Conservation (phyloP, 2,329 filamentous ascomycete genomes). For the Xylariaceae sp. region DNA sequence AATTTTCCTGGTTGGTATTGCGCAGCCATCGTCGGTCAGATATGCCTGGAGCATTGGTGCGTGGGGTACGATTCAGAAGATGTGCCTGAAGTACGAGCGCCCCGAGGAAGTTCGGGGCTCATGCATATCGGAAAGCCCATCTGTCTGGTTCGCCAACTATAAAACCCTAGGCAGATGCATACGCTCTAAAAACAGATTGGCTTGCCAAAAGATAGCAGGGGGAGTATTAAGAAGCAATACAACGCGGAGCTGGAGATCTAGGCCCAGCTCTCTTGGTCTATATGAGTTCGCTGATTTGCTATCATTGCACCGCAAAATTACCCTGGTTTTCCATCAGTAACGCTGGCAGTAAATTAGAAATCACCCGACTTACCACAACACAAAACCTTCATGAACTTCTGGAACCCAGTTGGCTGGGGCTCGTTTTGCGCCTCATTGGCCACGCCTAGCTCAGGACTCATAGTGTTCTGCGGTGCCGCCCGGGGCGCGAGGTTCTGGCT, state of each 20-base stretch:
- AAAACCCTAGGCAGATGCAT: conserved; percentile 18
- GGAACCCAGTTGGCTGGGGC: conserved; percentile 72
- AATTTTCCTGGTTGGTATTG: conserved; percentile 1
- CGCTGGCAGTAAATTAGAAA: background rate
- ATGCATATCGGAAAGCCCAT: background rate
- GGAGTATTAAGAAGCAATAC: conserved; percentile 30
- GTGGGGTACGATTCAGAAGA: conserved; percentile 5
- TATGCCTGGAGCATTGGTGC: background rate
- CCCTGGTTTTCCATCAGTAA: conserved; percentile 19
- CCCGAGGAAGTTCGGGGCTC: conserved; percentile 1
- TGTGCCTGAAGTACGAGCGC: background rate
- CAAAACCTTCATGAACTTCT: conserved; percentile 87
- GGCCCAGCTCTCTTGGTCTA: conserved; percentile 31
- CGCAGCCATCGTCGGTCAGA: conserved; percentile 9
- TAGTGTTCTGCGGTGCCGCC: conserved; percentile 54
- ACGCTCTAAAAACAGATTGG: conserved; percentile 18
- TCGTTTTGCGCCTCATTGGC: conserved; percentile 55
- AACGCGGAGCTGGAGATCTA: conserved; percentile 22
- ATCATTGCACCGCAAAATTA: conserved; percentile 22
- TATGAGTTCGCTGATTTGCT: conserved; percentile 28
- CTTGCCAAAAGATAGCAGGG: conserved; percentile 15
- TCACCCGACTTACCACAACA: conserved; percentile 67
- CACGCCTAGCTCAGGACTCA: conserved; percentile 51
- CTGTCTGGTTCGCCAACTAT: conserved; percentile 10
- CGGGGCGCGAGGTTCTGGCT: conserved; percentile 74